Base-by-base conservation (phyloP, 495 filamentous ascomycete species). In the Penicillium mononematosum region DNA sequence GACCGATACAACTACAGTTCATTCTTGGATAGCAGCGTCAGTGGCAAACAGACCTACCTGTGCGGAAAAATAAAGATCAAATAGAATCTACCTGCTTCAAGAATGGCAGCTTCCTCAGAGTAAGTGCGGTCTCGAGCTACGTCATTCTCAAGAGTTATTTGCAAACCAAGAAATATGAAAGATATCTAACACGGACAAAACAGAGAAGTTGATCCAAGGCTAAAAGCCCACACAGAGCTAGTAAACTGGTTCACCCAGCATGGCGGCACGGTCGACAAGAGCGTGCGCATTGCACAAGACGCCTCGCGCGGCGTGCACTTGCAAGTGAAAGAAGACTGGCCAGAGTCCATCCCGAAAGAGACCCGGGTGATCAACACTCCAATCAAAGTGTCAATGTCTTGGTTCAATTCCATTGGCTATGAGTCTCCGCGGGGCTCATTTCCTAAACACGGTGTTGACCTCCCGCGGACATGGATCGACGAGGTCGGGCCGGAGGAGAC, bases 391-490 rank as follows among this genome's bases (percentile, higher is more conserved):
- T 76, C 81, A 7, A 69, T 84, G 55, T 83, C 81, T 16, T 79
- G 81, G 59, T 78, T 79, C 54, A 81, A 83, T 48, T 78, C 77
- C 8, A 70, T 81, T 29, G 69, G 72, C 14, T 59, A 72, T 14
- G 55, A 54, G 11, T 63, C 44, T 0, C 29, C 42, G 0, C 51
- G 60, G 8, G 55, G 56, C 2, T 32, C 63, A 2, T 79, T 80
- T 51, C 65, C 68, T 12, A 61, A 61, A 16, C 73, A 76, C 48
- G 76, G 69, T 0, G 50, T 77, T 8, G 59, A 63, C 14, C 56
- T 78, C 32, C 73, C 76, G 11, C 61, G 53, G 4, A 38, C 56
- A 24, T 75, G 77, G 49, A 65, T 79, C 36, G 68, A 76, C 16
- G 55, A 61, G 19, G 64, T 75, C 16, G 74, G 72, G 0, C 55